Percentiles rank a stretch among this genome's conserved stretches.
Evolutionary conservation across 371 early-diverging fungal species (phyloP).

Genomic region (Apophysomyces elegans): DNA sequence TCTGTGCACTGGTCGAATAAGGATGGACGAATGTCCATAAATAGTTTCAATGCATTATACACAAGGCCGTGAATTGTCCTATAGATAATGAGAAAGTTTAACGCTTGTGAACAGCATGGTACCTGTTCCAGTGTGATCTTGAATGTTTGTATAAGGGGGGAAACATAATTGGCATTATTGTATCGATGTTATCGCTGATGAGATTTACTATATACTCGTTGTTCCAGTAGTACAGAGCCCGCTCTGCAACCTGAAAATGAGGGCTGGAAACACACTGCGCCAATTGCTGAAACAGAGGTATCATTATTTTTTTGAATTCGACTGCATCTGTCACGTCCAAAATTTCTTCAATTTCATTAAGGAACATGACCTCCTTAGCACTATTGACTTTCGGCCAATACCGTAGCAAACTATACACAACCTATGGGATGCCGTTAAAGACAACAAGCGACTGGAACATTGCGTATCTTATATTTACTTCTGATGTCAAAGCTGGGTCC

Average conservation of each 20-base stretch:
- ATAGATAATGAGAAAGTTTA: neutral
- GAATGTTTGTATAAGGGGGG: slow-evolving; percentile 89
- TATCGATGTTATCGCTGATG: slow-evolving; percentile 87
- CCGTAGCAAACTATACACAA: slow-evolving; percentile 82
- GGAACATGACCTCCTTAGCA: slow-evolving; percentile 97
- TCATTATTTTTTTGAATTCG: slow-evolving; percentile 86
- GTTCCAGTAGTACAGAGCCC: slow-evolving; percentile 96
- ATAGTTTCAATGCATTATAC: slow-evolving; percentile 90
- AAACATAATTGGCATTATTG: slow-evolving; percentile 93
- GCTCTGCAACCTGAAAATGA: slow-evolving; percentile 97
- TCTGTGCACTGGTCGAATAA: slow-evolving; percentile 90
- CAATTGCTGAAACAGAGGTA: slow-evolving; percentile 89
- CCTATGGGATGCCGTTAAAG: slow-evolving; percentile 44
- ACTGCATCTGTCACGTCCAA: slow-evolving; percentile 89
- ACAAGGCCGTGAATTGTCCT: slow-evolving; percentile 94
- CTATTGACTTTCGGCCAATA: slow-evolving; percentile 98
- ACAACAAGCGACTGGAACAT: neutral
- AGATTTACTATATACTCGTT: slow-evolving; percentile 94
- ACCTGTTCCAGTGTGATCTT: slow-evolving; percentile 96
- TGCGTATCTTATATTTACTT: slow-evolving; percentile 49
- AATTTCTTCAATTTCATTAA: slow-evolving; percentile 96
- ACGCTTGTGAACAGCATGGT: slow-evolving; percentile 3
- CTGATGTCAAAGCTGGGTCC: slow-evolving; percentile 88
- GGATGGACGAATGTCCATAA: slow-evolving; percentile 90
- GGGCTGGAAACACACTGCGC: slow-evolving; percentile 90